Percentiles rank a stretch among this genome's conserved stretches.
These are phyloP conservation scores for Arabidopsis arenosa DNA, from an alignment of 345 rosid species.

Conservation along the genomic window DNA sequence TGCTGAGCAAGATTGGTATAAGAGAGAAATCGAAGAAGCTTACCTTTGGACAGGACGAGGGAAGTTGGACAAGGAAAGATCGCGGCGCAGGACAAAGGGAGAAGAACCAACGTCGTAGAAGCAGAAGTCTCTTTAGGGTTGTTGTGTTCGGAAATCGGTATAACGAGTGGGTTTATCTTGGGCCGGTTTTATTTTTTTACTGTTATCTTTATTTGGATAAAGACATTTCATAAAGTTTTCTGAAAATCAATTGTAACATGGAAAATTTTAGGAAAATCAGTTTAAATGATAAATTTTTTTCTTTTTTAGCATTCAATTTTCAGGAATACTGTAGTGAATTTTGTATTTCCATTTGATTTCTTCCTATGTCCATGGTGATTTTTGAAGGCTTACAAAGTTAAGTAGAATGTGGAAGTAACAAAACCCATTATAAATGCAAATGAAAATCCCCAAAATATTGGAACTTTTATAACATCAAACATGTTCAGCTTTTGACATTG, in stretches of 20 bases:
- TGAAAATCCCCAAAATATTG: slow-evolving; percentile 1
- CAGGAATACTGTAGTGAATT: too few relatives aligned
- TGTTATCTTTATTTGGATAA: too few relatives aligned
- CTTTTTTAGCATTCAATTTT: too few relatives aligned
- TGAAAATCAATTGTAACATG: too few relatives aligned
- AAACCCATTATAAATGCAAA: neutral
- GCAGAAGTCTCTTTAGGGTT: slow-evolving; percentile 19
- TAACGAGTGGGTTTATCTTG: neutral
- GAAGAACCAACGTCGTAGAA: slow-evolving; percentile 13
- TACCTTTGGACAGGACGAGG: slow-evolving; percentile 10
- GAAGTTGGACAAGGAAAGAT: neutral
- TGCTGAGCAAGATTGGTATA: neutral
- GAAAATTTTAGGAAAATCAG: too few relatives aligned
- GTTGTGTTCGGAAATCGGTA: neutral
- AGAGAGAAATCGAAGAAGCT: neutral
- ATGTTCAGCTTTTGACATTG: slow-evolving; percentile 40
- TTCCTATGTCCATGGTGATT: neutral
- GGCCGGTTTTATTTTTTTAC: neutral
- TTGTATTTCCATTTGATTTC: neutral
- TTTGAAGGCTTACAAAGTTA: too few relatives aligned
- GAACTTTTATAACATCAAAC: slow-evolving; percentile 28
- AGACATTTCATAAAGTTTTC: too few relatives aligned
- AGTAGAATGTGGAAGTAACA: neutral
- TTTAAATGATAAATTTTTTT: too few relatives aligned
- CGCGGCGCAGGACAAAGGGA: slow-evolving; percentile 12